phyloP scores from a whole-genome alignment of 2,329 filamentous ascomycete species.

The Fusarium sp. region DNA sequence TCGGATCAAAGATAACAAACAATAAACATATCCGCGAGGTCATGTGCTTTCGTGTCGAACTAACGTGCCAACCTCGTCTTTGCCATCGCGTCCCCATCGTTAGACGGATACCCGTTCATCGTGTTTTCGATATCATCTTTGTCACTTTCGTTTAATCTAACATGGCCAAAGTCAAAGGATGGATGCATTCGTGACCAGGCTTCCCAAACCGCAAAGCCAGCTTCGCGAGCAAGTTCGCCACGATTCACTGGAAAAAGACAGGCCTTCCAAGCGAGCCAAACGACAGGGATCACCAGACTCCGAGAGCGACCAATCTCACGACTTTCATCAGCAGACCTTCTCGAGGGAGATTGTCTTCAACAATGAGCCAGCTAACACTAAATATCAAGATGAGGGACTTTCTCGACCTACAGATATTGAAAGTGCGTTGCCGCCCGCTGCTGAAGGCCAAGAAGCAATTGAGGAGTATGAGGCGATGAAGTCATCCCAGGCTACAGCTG shows the following conservation, averaged over 20 bases:
- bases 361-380: constrained; percentile 40
- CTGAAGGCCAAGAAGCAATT: constrained; percentile 78
- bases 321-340: constrained; percentile 27
- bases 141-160: background rate
- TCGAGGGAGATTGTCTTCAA: background rate
- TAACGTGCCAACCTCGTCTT: constrained; percentile 29
- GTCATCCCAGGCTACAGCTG: constrained; percentile 61
- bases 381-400: constrained; percentile 25
- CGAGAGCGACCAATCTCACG: constrained; percentile 42
- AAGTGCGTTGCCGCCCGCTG: constrained; percentile 74
- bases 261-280: constrained; percentile 52
- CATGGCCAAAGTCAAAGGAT: constrained; percentile 45
- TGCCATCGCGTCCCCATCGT: constrained; percentile 31
- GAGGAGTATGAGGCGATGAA: constrained; percentile 81
- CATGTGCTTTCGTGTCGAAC: constrained; percentile 57
- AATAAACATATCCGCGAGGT: constrained; percentile 37
- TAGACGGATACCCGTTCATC: constrained; percentile 1
- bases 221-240: constrained; percentile 16
- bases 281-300: constrained; percentile 41
- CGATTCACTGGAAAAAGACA: constrained; percentile 27
- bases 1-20: constrained; percentile 26
- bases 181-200: constrained; percentile 55
- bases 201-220: constrained; percentile 40
- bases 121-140: background rate
- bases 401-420: constrained; percentile 52